phyloP scores from a whole-genome alignment of 768 basidiomycete genomes.

The Termitomyces sp. region DNA sequence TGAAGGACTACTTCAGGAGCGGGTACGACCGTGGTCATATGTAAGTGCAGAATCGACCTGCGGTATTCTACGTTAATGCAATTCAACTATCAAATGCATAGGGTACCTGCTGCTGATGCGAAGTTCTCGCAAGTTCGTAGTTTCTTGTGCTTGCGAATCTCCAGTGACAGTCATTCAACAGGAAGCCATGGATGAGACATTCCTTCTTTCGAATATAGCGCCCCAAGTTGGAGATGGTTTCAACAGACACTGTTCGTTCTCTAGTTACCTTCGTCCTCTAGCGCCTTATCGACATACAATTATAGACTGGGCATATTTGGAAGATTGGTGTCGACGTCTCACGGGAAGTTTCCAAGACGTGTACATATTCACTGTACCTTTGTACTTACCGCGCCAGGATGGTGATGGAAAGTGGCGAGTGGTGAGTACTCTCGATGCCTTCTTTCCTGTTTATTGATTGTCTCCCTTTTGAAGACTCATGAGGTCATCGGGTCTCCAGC shows the following conservation, averaged over 20 bases:
- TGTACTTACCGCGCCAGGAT: slow-evolving; percentile 89
- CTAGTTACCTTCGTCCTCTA: background rate
- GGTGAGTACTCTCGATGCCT: slow-evolving; percentile 47
- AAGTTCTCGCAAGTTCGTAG: slow-evolving; percentile 47
- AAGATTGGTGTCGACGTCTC: slow-evolving; percentile 92
- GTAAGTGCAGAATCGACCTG: slow-evolving; percentile 42
- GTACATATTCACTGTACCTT: slow-evolving; percentile 94
- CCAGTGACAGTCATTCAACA: slow-evolving; percentile 41
- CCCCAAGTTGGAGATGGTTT: slow-evolving; percentile 98
- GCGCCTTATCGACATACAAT: slow-evolving; percentile 1
- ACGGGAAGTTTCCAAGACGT: slow-evolving; percentile 91
- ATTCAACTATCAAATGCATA: slow-evolving; percentile 23
- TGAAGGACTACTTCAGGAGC: slow-evolving; percentile 89
- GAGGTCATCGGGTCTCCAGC: slow-evolving; percentile 95
- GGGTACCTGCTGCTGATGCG: slow-evolving; percentile 97
- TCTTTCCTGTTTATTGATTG: background rate
- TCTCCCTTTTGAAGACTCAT: slow-evolving; percentile 54
- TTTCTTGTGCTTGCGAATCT: background rate
- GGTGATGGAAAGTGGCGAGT: slow-evolving; percentile 94
- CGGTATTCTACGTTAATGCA: background rate
- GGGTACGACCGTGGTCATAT: slow-evolving; percentile 98
- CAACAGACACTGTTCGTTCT: slow-evolving; percentile 85
- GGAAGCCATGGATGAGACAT: slow-evolving; percentile 96
- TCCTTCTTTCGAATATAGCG: slow-evolving; percentile 92
- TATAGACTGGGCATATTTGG: slow-evolving; percentile 93